These are phyloP conservation scores for Penicillium sp. DNA, from an alignment of 2,329 filamentous ascomycete genomes.

Conservation along the genomic window DNA sequence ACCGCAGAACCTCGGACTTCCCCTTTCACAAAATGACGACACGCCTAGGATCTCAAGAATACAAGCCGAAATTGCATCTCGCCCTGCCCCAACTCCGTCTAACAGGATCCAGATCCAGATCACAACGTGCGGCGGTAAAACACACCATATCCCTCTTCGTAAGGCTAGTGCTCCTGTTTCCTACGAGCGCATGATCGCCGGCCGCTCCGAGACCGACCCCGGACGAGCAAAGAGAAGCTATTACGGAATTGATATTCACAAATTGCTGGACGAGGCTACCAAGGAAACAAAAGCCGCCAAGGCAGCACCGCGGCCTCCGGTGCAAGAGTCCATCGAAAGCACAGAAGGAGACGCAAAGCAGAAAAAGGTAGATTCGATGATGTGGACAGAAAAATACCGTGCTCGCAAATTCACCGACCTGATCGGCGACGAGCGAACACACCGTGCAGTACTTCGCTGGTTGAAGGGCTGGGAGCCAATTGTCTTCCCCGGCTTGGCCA, in stretches of 20 bases:
- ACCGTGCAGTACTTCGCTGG: constrained; percentile 89
- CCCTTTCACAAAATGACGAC: constrained; percentile 8
- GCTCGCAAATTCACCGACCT: constrained; percentile 90
- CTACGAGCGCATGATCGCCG: constrained; percentile 61
- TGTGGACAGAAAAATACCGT: constrained; percentile 98
- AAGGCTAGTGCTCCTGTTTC: constrained; percentile 45
- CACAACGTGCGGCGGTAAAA: constrained; percentile 57
- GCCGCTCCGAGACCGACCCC: constrained; percentile 56
- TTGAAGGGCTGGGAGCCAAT: constrained; percentile 91
- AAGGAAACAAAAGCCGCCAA: constrained; percentile 55
- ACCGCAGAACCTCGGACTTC: constrained; percentile 8
- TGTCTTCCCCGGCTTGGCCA: constrained; percentile 81
- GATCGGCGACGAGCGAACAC: constrained; percentile 92
- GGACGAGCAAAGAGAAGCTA: constrained; percentile 69
- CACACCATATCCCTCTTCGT: constrained; percentile 52
- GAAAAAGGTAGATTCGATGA: constrained; percentile 42
- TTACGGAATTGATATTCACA: constrained; percentile 92
- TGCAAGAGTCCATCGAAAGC: constrained; percentile 45
- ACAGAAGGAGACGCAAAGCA: constrained; percentile 29
- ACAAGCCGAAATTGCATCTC: constrained; percentile 18
- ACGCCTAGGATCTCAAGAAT: constrained; percentile 11
- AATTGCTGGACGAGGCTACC: constrained; percentile 74
- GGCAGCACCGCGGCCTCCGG: constrained; percentile 25
- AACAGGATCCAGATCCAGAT: constrained; percentile 43
- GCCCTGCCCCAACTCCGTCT: constrained; percentile 22